Evolutionary conservation across 495 filamentous ascomycete species (phyloP), one percentile per base, ranked within the genome.

Genomic region (Bathelium albidoporum): DNA sequence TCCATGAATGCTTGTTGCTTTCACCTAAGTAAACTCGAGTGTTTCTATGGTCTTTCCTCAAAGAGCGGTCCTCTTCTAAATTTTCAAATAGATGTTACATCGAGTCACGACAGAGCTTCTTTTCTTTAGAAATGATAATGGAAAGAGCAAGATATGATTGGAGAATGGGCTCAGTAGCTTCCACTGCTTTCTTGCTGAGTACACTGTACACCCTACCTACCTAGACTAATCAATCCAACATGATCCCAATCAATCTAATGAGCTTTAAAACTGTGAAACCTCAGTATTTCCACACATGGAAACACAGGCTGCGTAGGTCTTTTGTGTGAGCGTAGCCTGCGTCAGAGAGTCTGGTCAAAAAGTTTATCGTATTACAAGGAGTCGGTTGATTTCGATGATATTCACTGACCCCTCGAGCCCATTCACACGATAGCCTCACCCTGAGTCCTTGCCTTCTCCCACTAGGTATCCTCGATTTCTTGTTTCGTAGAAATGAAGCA

Each of bases 401-500:
- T 55, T 29, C 49, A 55, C 49, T 16, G 29, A 7, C 29, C 49
- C 29, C 49, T 16, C 24, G 20, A 55, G 24, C 24, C 49, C 29
- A 55, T 55, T 55, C 49, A 55, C 49, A 55, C 49, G 29, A 55
- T 55, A 29, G 49, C 49, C 24, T 26, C 49, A 29, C 5, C 24
- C 24, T 20, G 24, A 55, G 24, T 55, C 22, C 24, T 55, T 55
- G 49, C 49, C 29, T 10, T 55, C 49, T 55, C 9, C 24, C 49
- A 55, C 49, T 55, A 9, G 49, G 29, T n/a, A 55, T 32, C 24
- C 7, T 55, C 22, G 24, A 55, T 29, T 55, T 55, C 49, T 55
- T 55, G 49, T 55, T 11, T 55, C 49, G 49, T 55, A 28, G 49
- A 7, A 55, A 28, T 55, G 49, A 55, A 55, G 26, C 49, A 55